Evolutionary conservation across 352 stramenopile genomes (phyloP).

Genomic region (Globisporangium viniferum): DNA sequence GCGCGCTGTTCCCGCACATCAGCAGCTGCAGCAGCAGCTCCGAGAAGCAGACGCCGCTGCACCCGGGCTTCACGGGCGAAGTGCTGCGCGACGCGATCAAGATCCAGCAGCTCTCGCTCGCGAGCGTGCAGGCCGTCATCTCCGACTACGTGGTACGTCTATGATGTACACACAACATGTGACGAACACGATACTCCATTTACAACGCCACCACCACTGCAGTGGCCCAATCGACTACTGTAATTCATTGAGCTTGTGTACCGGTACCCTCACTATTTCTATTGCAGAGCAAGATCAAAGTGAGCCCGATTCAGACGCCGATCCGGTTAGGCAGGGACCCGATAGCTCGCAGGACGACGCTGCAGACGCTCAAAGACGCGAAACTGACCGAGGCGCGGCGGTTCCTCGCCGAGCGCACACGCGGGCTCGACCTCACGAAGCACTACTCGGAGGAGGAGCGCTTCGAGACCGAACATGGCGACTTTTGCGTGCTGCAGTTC

Average conservation of each 20-base stretch:
- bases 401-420: slow-evolving; percentile 3
- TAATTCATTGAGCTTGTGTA: not conserved
- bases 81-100: slow-evolving; percentile 27
- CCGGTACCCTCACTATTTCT: not conserved
- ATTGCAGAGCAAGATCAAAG: not conserved
- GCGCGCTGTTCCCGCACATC: slow-evolving; percentile 30
- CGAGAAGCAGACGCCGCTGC: slow-evolving; percentile 11
- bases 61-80: slow-evolving; percentile 16
- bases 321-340: slow-evolving; percentile 16
- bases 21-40: slow-evolving; percentile 1
- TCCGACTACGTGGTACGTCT: slow-evolving; percentile 17
- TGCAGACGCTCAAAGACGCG: slow-evolving; percentile 1
- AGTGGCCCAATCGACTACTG: no score
- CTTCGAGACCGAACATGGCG: slow-evolving; percentile 30
- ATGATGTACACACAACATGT: not conserved
- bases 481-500: slow-evolving; percentile 33
- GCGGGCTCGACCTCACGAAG: not conserved
- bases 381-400: slow-evolving; percentile 1
- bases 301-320: slow-evolving; percentile 33
- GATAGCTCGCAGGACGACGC: not conserved
- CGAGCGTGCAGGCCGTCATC: slow-evolving; percentile 32
- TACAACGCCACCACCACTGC: no score
- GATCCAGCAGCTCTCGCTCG: slow-evolving; percentile 28
- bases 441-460: slow-evolving; percentile 21
- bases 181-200: no score